Percentiles rank a stretch among this genome's conserved stretches.
These are phyloP conservation scores for Sechiopsis laciniata DNA, from an alignment of 306 rosid genomes.

Conservation along the genomic window DNA sequence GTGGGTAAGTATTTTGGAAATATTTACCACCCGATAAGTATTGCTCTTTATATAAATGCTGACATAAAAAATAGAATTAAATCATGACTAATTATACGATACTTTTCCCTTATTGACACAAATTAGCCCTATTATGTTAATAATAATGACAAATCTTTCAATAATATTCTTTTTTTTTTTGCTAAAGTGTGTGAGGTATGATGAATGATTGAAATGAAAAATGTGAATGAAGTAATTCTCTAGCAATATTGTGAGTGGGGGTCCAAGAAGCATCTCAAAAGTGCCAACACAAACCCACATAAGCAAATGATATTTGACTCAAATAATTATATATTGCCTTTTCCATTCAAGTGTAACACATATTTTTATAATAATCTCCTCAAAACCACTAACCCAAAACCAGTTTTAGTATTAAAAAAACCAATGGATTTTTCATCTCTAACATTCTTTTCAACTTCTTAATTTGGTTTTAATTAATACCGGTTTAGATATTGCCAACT, in stretches of 20 bases:
- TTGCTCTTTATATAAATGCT: background rate
- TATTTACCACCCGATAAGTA: too few relatives aligned
- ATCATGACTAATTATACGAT: background rate
- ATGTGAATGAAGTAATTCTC: background rate
- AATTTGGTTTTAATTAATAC: too few relatives aligned
- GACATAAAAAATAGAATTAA: background rate
- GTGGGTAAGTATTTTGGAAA: too few relatives aligned
- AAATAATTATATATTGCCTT: background rate
- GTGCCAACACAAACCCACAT: background rate
- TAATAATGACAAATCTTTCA: background rate
- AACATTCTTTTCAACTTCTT: background rate
- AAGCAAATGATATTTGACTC: background rate
- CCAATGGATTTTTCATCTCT: background rate
- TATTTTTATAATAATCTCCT: background rate
- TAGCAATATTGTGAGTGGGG: conserved; percentile 9
- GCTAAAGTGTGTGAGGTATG: background rate
- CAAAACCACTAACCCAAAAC: background rate
- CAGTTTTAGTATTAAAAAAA: background rate
- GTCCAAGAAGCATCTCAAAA: conserved; percentile 15
- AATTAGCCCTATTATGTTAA: background rate
- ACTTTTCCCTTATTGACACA: background rate
- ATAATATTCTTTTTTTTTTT: background rate
- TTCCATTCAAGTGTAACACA: background rate
- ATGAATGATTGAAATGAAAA: conserved; percentile 12
- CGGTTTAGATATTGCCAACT: background rate